Evolutionary conservation across 768 basidiomycete species (phyloP), one percentile per base, ranked within the genome.

Genomic region (Erythrobasidium yunnanense): DNA sequence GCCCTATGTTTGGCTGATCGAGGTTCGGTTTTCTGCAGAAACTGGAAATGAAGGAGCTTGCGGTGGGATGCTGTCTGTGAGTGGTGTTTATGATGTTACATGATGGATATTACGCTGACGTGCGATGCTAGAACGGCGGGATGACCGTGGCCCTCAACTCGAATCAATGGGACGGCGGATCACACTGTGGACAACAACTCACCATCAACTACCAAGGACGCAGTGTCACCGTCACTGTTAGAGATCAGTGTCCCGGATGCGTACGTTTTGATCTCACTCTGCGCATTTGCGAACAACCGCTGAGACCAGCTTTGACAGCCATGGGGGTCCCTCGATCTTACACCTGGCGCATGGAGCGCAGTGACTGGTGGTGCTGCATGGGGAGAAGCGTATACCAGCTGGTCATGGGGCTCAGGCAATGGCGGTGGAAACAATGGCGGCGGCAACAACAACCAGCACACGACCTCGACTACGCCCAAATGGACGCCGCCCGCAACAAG

Each of bases 91-190:
- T 50, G 42, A 45, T 45, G 42, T 15, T 15, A 45, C 42, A 15
- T 45, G 42, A 45, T n/a, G n/a, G n/a, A n/a, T n/a, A n/a, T n/a
- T n/a, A n/a, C n/a, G n/a, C n/a, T n/a, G n/a, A n/a, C n/a, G n/a
- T n/a, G n/a, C n/a, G n/a, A n/a, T n/a, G n/a, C n/a, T n/a, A n/a
- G n/a, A n/a, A n/a, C n/a, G n/a, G n/a, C n/a, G n/a, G n/a, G n/a
- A n/a, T n/a, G n/a, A n/a, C n/a, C 23, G 60, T 63, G 23, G 60
- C 60, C 13, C 15, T 63, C 47, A 63, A 63, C 30, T 49, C 60
- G 17, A 45, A 42, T 46, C 56, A 58, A 34, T 58, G 29, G 25
- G 56, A 22, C 13, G 54, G 54, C 42, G 57, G 57, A 13, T 32
- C 57, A 13, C 57, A 60, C 38, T 60, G 57, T 27, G 45, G 45